phyloP scores from a whole-genome alignment of 208 protist species.

The Leishmania guyanensis region DNA sequence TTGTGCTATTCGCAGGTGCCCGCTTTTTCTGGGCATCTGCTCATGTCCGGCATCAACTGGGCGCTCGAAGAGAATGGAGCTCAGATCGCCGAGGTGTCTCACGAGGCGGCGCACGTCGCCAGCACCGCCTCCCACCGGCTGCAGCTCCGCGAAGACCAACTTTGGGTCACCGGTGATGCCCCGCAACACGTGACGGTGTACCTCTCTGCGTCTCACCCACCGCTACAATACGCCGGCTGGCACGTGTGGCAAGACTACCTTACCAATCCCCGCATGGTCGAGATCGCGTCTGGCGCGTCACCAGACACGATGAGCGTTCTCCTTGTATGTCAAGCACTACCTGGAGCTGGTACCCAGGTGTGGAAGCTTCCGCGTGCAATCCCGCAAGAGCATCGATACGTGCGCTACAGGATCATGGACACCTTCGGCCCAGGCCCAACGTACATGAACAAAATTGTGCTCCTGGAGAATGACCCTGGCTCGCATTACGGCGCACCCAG shows the following conservation, averaged over 20 bases:
- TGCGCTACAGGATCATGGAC: constrained; percentile 69
- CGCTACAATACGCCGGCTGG: constrained; percentile 81
- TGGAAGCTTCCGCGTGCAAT: constrained; percentile 79
- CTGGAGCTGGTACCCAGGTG: constrained; percentile 82
- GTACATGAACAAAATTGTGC: constrained; percentile 85
- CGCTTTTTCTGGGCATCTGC: not conserved
- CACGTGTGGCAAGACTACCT: constrained; percentile 88
- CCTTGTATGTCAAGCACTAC: constrained; percentile 72
- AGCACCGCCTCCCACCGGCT: constrained; percentile 76
- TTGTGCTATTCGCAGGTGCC: not conserved
- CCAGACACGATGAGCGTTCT: constrained; percentile 42
- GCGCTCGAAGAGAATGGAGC: constrained; percentile 54
- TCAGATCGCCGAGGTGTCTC: constrained; percentile 66
- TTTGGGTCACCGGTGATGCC: constrained; percentile 82
- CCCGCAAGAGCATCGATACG: constrained; percentile 52
- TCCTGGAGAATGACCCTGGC: constrained; percentile 76
- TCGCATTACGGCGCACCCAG: constrained; percentile 39
- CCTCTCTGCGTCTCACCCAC: constrained; percentile 53
- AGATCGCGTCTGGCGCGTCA: constrained; percentile 66
- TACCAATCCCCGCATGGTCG: constrained; percentile 82
- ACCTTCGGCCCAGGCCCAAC: constrained; percentile 80
- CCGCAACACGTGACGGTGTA: constrained; percentile 81
- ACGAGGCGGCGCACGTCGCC: constrained; percentile 59
- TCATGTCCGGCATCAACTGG: constrained; percentile 71
- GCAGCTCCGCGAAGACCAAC: constrained; percentile 52